Percentiles rank a stretch among this genome's conserved stretches.
Conservation (phyloP, 345 rosid genomes). For the Populus simonii region DNA sequence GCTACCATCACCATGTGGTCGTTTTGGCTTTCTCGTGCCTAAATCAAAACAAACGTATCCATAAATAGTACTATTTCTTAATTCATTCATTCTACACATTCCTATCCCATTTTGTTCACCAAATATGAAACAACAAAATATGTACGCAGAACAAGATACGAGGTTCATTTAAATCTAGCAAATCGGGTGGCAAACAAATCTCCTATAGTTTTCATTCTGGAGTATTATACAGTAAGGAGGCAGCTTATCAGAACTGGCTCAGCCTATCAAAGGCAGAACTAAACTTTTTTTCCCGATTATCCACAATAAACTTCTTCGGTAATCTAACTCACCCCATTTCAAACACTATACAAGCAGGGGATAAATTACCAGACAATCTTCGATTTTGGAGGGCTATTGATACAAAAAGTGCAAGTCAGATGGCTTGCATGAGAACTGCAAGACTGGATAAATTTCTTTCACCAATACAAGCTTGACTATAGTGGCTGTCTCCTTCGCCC, state of each 20-base stretch:
- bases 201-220: constrained; percentile 1
- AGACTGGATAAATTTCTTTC: not conserved
- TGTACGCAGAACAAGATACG: not conserved
- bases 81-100: not conserved
- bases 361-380: constrained; percentile 29
- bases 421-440: constrained; percentile 11
- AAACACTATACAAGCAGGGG: constrained; percentile 14
- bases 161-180: not conserved
- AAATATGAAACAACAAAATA: not conserved
- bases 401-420: constrained; percentile 11
- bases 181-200: not conserved
- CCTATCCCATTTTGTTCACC: not conserved
- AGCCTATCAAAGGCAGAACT: not conserved
- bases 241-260: constrained; percentile 20
- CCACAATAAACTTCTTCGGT: constrained; percentile 11
- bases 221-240: constrained; percentile 5
- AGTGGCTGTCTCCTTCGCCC: not conserved
- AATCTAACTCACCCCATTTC: constrained; percentile 23
- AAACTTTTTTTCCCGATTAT: not conserved
- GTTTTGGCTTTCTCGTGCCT: not conserved
- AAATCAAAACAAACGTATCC: not conserved
- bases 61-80: not conserved
- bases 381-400: constrained; percentile 3
- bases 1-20: not conserved
- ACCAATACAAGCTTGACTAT: not conserved